Percentiles rank a stretch among this genome's conserved stretches.
These are phyloP conservation scores for Sporopachydermia cereana DNA, from an alignment of 1,139 yeast genomes.

Conservation along the genomic window DNA sequence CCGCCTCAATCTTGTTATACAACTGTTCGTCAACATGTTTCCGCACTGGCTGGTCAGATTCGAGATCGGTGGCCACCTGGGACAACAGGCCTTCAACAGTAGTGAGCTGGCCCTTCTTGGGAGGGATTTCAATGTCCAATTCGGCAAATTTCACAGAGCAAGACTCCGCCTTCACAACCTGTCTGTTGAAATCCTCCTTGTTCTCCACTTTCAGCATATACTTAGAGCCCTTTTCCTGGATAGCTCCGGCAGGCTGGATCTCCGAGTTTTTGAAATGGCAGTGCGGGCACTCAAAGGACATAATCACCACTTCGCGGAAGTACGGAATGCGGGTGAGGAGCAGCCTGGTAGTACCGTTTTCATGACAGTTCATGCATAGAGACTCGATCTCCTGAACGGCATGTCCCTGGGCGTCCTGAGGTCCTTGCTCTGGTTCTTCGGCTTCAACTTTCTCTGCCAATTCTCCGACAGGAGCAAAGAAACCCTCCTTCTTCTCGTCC, in stretches of 20 bases:
- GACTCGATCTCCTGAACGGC: slow-evolving; percentile 94
- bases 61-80: slow-evolving; percentile 78
- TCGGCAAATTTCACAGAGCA: slow-evolving; percentile 76
- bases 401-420: slow-evolving; percentile 81
- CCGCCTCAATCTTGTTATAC: slow-evolving; percentile 60
- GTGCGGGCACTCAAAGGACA: slow-evolving; percentile 95
- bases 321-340: slow-evolving; percentile 83
- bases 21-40: slow-evolving; percentile 59
- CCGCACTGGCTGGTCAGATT: slow-evolving; percentile 72
- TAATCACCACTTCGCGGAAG: slow-evolving; percentile 81
- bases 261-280: slow-evolving; percentile 88
- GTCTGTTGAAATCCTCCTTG: slow-evolving; percentile 73
- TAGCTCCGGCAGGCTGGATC: slow-evolving; percentile 85
- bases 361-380: slow-evolving; percentile 89
- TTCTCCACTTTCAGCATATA: slow-evolving; percentile 60
- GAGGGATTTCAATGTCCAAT: slow-evolving; percentile 88
- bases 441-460: slow-evolving; percentile 31
- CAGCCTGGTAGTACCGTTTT: slow-evolving; percentile 73
- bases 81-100: slow-evolving; percentile 80
- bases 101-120: slow-evolving; percentile 86
- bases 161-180: slow-evolving; percentile 83
- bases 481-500: slow-evolving; percentile 24
- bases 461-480: slow-evolving; percentile 49
- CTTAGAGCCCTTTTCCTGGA: slow-evolving; percentile 78
- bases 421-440: slow-evolving; percentile 10